Base-by-base conservation (phyloP, 495 filamentous ascomycete species). In the Penicillium pulvis region DNA sequence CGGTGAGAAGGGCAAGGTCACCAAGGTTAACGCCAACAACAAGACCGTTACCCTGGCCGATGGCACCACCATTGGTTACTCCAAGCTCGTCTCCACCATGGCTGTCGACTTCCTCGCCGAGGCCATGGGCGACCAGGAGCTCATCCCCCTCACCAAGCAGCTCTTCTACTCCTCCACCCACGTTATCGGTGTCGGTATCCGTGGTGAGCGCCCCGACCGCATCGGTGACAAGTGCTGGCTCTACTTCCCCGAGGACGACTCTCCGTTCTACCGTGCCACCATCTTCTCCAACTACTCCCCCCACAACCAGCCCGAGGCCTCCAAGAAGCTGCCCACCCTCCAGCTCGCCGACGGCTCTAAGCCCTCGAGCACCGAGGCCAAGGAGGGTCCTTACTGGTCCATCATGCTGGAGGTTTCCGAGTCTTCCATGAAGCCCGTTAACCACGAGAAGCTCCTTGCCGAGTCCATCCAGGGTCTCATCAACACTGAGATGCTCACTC, bases 241-340 rank as follows among this genome's bases (percentile, higher is more conserved):
- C 55, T 99, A 99, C 86, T 99, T 98, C 87, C 94, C 94, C 62
- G 95, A 99, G 74, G 87, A 96, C 75, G 86, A 99, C 85, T 97
- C 93, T 83, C 92, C 92, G 71, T 99, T 99, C 87, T 99, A 99
- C 83, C 92, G 94, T 67, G 94, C 94, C 69, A 99, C 94, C 61
- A 98, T 99, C 79, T 99, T 99, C 87, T 98, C 94, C 78, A 99
- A 99, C 87, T 99, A 99, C 84, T 98, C 95, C 17, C 94, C 93
- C 57, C 85, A 96, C 85, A 99, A 99, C 81, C 94, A 98, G 78
- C 94, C 94, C 19, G 79, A 87, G 53, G 79, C 83, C 45, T 86
- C 86, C 56, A 87, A 83, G 68, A 94, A 95, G 81, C 88, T 99
- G 41, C 84, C 92, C 45, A 98, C 94, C 14, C 78, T 90, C 56